Evolutionary conservation across 768 basidiomycete genomes (phyloP).

Genomic region (Xerocomellus dryophilus): DNA sequence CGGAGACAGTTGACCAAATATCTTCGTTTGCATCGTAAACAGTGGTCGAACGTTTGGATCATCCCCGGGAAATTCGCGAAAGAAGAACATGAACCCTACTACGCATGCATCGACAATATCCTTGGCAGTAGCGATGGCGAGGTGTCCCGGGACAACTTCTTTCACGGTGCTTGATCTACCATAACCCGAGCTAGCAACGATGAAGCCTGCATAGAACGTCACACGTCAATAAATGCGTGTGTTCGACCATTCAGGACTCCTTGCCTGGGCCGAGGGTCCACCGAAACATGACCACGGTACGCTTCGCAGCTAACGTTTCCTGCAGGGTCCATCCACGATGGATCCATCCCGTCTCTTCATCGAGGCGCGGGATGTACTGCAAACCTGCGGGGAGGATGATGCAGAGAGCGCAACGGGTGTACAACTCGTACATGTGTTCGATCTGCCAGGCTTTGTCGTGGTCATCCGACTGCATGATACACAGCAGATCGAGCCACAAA

Average conservation of each 20-base stretch:
- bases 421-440: neutral
- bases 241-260: neutral
- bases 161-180: neutral
- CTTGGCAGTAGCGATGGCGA: neutral
- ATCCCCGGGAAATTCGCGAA: neutral
- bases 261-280: neutral
- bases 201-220: neutral
- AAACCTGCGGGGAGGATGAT: neutral
- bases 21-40: neutral
- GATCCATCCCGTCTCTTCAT: neutral
- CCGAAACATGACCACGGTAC: neutral
- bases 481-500: neutral
- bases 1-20: neutral
- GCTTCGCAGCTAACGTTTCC: neutral
- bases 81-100: neutral
- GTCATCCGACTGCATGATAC: neutral
- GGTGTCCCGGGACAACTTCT: neutral
- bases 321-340: neutral
- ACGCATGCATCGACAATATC: slow-evolving; percentile 2
- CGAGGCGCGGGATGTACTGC: neutral
- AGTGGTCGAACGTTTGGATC: neutral
- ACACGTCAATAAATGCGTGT: neutral
- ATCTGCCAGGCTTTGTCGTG: slow-evolving; percentile 1
- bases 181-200: neutral
- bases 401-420: neutral